phyloP scores from a whole-genome alignment of 148 eudicot species.

The Vaccinium darrowii region DNA sequence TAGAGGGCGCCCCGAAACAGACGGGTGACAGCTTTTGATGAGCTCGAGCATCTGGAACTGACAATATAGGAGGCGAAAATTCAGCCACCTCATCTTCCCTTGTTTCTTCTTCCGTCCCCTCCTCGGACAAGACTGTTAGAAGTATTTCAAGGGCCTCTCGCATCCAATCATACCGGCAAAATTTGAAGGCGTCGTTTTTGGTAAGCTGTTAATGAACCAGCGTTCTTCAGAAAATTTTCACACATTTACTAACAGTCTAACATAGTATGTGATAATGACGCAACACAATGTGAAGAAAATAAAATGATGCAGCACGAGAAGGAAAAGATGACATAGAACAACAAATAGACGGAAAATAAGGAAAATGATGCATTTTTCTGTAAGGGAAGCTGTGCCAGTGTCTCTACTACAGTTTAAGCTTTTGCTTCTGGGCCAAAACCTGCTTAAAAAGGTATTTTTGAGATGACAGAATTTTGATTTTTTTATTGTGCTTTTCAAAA shows the following conservation, averaged over 20 bases:
- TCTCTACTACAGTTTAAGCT: too few relatives aligned
- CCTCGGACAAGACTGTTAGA: conserved; percentile 7
- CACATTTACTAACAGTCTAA: background rate
- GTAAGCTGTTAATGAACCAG: conserved; percentile 20
- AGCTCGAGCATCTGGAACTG: conserved; percentile 9
- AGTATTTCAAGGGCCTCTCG: conserved; percentile 18
- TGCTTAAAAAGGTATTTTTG: too few relatives aligned
- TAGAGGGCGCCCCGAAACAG: conserved; percentile 15
- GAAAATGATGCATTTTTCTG: too few relatives aligned
- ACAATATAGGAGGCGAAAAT: background rate
- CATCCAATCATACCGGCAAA: conserved; percentile 34
- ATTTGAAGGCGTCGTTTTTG: conserved; percentile 21
- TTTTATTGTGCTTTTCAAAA: too few relatives aligned
- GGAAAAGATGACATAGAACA: background rate
- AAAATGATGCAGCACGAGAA: background rate
- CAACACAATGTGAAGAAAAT: background rate
- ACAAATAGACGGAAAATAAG: background rate
- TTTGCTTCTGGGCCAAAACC: too few relatives aligned
- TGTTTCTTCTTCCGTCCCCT: background rate
- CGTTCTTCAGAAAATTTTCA: background rate
- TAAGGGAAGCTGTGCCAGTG: too few relatives aligned
- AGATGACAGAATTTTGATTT: too few relatives aligned
- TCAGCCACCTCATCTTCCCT: conserved; percentile 5
- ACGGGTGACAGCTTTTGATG: conserved; percentile 8
- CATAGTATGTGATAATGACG: background rate